phyloP scores from a whole-genome alignment of 176 grass and related monocot species.

The Triticum timopheevii region DNA sequence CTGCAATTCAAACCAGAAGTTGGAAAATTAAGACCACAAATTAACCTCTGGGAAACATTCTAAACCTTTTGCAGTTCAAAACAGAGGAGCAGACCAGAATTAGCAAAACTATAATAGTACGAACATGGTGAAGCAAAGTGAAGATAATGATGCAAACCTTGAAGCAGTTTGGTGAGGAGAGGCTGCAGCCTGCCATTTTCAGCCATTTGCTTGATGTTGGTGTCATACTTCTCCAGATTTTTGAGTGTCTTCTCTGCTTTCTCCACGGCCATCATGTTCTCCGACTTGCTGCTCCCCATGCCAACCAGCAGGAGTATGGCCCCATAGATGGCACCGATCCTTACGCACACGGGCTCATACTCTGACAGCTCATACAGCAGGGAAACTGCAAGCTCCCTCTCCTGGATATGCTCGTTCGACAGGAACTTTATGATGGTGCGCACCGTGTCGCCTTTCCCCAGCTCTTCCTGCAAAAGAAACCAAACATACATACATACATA shows the following conservation, averaged over 20 bases:
- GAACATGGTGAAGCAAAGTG: background rate
- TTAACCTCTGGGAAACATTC: background rate
- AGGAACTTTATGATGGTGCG: conserved; percentile 78
- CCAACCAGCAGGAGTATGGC: conserved; percentile 78
- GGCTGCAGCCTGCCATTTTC: conserved; percentile 81
- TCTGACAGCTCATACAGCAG: conserved; percentile 60
- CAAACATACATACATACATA: background rate
- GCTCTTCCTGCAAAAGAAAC: conserved; percentile 40
- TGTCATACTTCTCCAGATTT: conserved; percentile 66
- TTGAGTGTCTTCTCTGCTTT: conserved; percentile 67
- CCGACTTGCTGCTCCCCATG: conserved; percentile 67
- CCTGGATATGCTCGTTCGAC: conserved; percentile 61
- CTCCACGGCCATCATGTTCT: conserved; percentile 61
- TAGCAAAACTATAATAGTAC: background rate
- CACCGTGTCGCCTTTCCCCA: conserved; percentile 65
- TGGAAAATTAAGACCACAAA: background rate
- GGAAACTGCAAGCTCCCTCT: conserved; percentile 67
- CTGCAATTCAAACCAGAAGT: conserved; percentile 3
- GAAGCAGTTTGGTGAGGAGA: conserved; percentile 52
- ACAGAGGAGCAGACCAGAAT: background rate
- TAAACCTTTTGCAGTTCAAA: background rate
- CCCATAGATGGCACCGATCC: conserved; percentile 64
- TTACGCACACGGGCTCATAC: conserved; percentile 43
- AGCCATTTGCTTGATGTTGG: conserved; percentile 79
- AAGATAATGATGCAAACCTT: conserved; percentile 24